Evolutionary conservation across 202 grass and related monocot genomes (phyloP).

Genomic region (Schoenoplectus triqueter): DNA sequence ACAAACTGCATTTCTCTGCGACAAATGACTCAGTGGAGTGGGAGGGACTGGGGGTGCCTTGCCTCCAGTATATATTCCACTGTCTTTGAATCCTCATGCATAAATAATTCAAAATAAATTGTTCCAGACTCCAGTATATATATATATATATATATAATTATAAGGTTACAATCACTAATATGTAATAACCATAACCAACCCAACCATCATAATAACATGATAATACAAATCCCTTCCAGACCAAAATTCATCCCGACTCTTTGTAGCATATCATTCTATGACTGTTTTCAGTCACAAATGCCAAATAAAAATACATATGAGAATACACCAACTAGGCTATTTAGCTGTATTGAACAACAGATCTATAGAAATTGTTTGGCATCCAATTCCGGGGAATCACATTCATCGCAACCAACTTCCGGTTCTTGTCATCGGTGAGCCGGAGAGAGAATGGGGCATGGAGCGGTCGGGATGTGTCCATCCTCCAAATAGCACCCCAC

Average conservation of each 20-base stretch:
- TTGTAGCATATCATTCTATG: constrained; percentile 13
- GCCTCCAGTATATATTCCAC: no score
- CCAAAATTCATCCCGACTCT: constrained; percentile 13
- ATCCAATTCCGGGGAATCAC: constrained; percentile 77
- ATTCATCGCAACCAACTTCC: constrained; percentile 55
- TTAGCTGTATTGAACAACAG: constrained; percentile 63
- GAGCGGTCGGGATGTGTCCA: constrained; percentile 48
- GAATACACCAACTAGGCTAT: not conserved
- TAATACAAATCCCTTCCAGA: constrained; percentile 3
- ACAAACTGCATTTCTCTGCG: not conserved
- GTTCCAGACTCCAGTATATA: constrained; percentile 13
- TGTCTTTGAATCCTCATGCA: not conserved
- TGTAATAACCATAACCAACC: constrained; percentile 3
- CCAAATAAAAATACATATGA: constrained; percentile 29
- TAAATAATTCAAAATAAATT: constrained; percentile 19
- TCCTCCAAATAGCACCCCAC: constrained; percentile 67
- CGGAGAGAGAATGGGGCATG: constrained; percentile 61
- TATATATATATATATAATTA: constrained; percentile 27
- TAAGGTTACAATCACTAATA: constrained; percentile 26
- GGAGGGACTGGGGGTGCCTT: not conserved
- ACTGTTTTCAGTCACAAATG: constrained; percentile 33
- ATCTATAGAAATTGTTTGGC: constrained; percentile 55
- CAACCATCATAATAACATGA: constrained; percentile 21
- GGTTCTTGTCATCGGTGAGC: constrained; percentile 57
- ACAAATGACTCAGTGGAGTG: not conserved